Evolutionary conservation across 768 basidiomycete genomes (phyloP), one percentile per base, ranked within the genome.

Genomic region (Lentinula edodes): DNA sequence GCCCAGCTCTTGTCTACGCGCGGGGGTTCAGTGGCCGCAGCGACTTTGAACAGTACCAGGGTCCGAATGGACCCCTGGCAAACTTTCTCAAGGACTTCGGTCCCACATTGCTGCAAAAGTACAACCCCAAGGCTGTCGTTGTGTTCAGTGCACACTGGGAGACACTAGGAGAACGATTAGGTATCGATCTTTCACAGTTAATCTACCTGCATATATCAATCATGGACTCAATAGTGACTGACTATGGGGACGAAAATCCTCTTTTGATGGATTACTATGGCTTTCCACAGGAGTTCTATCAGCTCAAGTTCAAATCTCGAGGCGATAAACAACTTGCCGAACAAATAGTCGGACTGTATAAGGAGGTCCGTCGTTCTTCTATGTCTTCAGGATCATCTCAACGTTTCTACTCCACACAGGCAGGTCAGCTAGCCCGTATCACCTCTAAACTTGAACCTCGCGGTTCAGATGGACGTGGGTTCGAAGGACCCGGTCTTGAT

Each of bases 71-170:
- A 0, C 79, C 81, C 1, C 74, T 89, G 16, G 82, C 81, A 1
- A 66, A 68, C 12, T 92, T 91, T 70, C 71, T 91, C 65, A 75
- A 73, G 48, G 76, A 86, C 61, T 90, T 91, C 72, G 89, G 89
- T 0, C 83, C 85, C 1, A 76, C 75, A 0, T 69, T 91, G 34
- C 66, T 90, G 45, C 67, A 81, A 60, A 91, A 90, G 70, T 93
- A 93, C 72, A 77, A 83, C 52, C 62, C 62, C 18, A 62, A 52
- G n/a, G 62, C 82, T n/a, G 87, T 91, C 57, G 82, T 92, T 5
- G 89, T 91, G 1, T 90, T 91, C 74, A 89, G 87, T 64, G 90
- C 91, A 10, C 91, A 92, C 67, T 92, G 89, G 89, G 90, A 93
- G 69, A 87, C 88, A 1, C 56, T 61, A 10, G 78, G 74, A 2